Evolutionary conservation across 2,329 filamentous ascomycete genomes (phyloP).

Genomic region (Aspergillus sp.): DNA sequence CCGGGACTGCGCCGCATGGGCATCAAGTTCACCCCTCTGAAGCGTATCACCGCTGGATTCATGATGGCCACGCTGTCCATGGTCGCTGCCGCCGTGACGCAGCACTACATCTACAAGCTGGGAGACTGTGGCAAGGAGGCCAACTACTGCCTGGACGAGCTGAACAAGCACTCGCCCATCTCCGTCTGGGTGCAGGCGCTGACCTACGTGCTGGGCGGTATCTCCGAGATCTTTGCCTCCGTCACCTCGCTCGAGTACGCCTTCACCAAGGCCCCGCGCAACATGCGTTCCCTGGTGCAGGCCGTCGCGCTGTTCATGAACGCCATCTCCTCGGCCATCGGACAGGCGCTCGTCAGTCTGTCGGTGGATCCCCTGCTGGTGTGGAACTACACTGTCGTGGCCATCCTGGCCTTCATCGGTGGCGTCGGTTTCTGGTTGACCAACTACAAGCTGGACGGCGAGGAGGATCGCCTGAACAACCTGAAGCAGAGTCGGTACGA

Average conservation of each 20-base stretch:
- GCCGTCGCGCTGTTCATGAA: conserved; percentile 69
- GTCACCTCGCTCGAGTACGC: conserved; percentile 71
- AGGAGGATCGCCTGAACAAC: conserved; percentile 67
- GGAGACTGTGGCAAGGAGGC: conserved; percentile 60
- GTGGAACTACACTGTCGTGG: conserved; percentile 69
- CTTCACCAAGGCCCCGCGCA: conserved; percentile 73
- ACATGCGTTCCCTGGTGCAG: conserved; percentile 76
- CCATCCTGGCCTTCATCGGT: conserved; percentile 62
- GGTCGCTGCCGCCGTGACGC: conserved; percentile 51
- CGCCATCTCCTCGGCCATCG: conserved; percentile 67
- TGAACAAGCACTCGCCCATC: conserved; percentile 54
- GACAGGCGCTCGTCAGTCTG: conserved; percentile 65
- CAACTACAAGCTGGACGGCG: conserved; percentile 63
- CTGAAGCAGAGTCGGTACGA: conserved; percentile 25
- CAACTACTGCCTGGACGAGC: conserved; percentile 49
- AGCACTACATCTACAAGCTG: conserved; percentile 57
- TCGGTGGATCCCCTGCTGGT: conserved; percentile 64
- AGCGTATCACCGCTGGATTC: conserved; percentile 55
- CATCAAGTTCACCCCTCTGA: conserved; percentile 54
- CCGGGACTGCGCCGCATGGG: conserved; percentile 48
- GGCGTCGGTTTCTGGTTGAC: conserved; percentile 67
- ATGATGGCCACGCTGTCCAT: conserved; percentile 48
- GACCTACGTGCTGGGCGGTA: conserved; percentile 53
- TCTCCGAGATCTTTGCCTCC: conserved; percentile 59
- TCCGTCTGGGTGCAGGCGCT: conserved; percentile 60